A percentile compares a stretch with the other conserved stretches of the same genome.
phyloP scores from a whole-genome alignment of 1,139 yeast species.

The Hansenula lynferdii region DNA sequence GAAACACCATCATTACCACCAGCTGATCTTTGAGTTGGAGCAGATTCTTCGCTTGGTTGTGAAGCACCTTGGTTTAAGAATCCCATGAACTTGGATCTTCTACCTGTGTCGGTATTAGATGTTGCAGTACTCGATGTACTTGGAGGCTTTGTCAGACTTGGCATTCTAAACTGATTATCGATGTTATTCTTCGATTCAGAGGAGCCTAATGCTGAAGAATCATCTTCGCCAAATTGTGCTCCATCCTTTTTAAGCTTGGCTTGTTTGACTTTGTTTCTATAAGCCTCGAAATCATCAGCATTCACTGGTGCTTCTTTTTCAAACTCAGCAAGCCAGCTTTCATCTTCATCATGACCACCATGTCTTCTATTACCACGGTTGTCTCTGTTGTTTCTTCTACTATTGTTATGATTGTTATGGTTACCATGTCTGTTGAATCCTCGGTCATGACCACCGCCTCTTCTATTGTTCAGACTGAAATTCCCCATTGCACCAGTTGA shows the following conservation, averaged over 20 bases:
- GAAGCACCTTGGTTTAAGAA: slow-evolving; percentile 28
- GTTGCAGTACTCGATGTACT: slow-evolving; percentile 4
- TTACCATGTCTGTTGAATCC: slow-evolving; percentile 5
- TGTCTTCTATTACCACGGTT: slow-evolving; percentile 13
- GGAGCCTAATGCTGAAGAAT: slow-evolving; percentile 1
- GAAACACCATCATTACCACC: slow-evolving; percentile 1
- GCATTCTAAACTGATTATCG: slow-evolving; percentile 45
- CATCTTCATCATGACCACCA: slow-evolving; percentile 31
- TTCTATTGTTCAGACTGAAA: slow-evolving; percentile 14
- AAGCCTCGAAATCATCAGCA: slow-evolving; percentile 65
- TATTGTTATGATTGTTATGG: slow-evolving; percentile 13
- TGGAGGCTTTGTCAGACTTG: slow-evolving; percentile 8
- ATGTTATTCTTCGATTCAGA: slow-evolving; percentile 37
- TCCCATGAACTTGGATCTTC: slow-evolving; percentile 44
- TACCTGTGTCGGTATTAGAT: slow-evolving; percentile 16
- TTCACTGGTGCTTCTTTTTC: slow-evolving; percentile 41
- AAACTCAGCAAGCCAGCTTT: slow-evolving; percentile 44
- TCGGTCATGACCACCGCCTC: slow-evolving; percentile 4
- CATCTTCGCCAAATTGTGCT: slow-evolving; percentile 28
- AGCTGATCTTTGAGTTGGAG: not conserved
- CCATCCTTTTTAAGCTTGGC: slow-evolving; percentile 53
- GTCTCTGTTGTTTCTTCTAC: slow-evolving; percentile 15
- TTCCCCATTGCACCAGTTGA: slow-evolving; percentile 23
- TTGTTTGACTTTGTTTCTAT: slow-evolving; percentile 59
- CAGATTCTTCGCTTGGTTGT: not conserved